These are phyloP conservation scores for Fusarium caatingaense DNA, from an alignment of 2,329 filamentous ascomycete species.

Conservation along the genomic window DNA sequence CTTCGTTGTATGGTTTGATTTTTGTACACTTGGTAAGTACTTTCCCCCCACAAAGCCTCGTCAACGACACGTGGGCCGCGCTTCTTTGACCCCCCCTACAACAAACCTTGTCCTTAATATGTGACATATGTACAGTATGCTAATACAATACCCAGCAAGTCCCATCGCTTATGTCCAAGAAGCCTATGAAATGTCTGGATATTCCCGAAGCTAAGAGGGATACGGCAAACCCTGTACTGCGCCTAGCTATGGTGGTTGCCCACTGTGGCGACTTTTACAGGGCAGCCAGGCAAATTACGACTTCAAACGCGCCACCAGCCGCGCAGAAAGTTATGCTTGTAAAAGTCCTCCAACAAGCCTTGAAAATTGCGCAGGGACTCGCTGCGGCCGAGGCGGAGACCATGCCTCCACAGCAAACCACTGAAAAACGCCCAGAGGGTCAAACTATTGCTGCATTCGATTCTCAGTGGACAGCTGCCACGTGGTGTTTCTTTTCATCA, in stretches of 20 bases:
- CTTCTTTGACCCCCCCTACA: too few species aligned
- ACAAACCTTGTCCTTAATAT: background rate
- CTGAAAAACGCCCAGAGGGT: background rate
- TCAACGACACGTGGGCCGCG: too few species aligned
- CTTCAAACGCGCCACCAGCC: background rate
- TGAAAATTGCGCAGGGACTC: slow-evolving; percentile 1
- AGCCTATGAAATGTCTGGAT: slow-evolving; percentile 20
- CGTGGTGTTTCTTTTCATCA: slow-evolving; percentile 11
- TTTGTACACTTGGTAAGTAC: slow-evolving; percentile 22
- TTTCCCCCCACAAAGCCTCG: too few species aligned
- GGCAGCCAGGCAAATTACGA: slow-evolving; percentile 9
- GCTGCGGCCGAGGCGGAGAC: background rate
- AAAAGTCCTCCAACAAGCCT: slow-evolving; percentile 2
- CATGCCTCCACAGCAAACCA: slow-evolving; percentile 6
- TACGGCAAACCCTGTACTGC: slow-evolving; percentile 4
- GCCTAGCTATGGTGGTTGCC: slow-evolving; percentile 4
- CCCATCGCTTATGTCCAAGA: slow-evolving; percentile 3
- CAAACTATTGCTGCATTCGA: background rate
- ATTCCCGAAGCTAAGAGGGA: slow-evolving; percentile 7
- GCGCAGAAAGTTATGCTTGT: slow-evolving; percentile 4
- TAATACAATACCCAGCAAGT: slow-evolving; percentile 20
- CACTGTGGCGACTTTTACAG: slow-evolving; percentile 28
- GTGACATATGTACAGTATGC: background rate
- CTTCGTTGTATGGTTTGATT: slow-evolving; percentile 16
- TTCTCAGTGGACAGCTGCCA: slow-evolving; percentile 21